Base-by-base conservation (phyloP, 148 eudicot genomes). In the Spergularia marina region DNA sequence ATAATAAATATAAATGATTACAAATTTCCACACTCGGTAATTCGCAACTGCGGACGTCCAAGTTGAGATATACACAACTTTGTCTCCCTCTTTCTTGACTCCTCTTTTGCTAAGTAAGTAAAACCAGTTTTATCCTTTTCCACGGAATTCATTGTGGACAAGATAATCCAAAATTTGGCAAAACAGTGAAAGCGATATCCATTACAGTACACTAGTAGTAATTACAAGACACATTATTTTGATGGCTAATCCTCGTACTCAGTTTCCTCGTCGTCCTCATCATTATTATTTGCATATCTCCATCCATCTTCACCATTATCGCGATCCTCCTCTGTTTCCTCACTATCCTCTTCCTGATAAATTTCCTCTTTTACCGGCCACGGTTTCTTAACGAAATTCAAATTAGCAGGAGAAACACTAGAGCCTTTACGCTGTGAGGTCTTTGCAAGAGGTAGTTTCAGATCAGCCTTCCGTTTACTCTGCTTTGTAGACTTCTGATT, bases 301-400 rank as follows among this genome's bases (percentile, higher is more conserved):
- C 91, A 91, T 9, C 90, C 90, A 47, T 86, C 91, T 78, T 83
- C 95, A 52, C 81, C 89, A 77, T 89, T 85, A 13, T 91, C 97
- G 0, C 89, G 80, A 54, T 91, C 98, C 86, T 94, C 98, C 66
- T 95, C 98, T 0, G 98, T 95, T 74, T 95, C 97, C 79, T 95
- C 98, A 67, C 98, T 95, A 82, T 95, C 98, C 80, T 95, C 97
- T 61, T 87, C 98, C 67, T 88, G 91, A 34, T 85, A 85, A 10
- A 53, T 60, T 36, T 89, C 91, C 73, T 87, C 98, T 72, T 87
- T 90, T 15, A 78, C 75, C 0, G 90, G 88, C 98, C 97, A 90
- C 14, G 88, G 83, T 65, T 90, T 90, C 63, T 89, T 94, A 64
- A 76, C 69, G 17, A 82, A 18, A 68, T 52, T 88, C 52, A 85